These are phyloP conservation scores for Xerophyta viscosa DNA, from an alignment of 106 monocot genomes.

Conservation along the genomic window DNA sequence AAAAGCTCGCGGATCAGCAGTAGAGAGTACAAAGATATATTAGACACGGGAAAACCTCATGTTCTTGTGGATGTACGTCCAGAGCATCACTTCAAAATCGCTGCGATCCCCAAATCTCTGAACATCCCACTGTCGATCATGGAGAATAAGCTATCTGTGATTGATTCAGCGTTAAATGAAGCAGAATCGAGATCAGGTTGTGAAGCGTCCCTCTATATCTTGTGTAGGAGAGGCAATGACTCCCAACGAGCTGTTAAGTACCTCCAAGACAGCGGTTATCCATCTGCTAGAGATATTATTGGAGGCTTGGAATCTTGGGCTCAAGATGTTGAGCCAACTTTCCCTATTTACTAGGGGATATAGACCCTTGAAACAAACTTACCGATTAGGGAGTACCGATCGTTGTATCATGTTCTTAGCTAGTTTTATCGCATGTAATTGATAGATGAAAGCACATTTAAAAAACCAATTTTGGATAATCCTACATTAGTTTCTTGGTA, in stretches of 20 bases:
- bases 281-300: constrained; percentile 63
- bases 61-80: constrained; percentile 84
- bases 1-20: constrained; percentile 51
- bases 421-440: too few species aligned
- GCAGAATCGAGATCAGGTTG: constrained; percentile 5
- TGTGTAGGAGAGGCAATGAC: constrained; percentile 93
- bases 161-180: constrained; percentile 39
- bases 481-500: too few species aligned
- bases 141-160: constrained; percentile 34
- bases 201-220: constrained; percentile 47
- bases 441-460: too few species aligned
- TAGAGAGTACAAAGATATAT: constrained; percentile 47
- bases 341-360: constrained; percentile 75
- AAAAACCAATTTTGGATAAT: too few species aligned
- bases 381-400: too few species aligned
- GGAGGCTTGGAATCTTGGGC: constrained; percentile 93
- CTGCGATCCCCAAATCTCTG: constrained; percentile 64
- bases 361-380: too few species aligned
- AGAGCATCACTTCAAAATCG: constrained; percentile 71
- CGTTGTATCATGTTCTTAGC: too few species aligned
- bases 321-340: constrained; percentile 49
- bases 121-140: constrained; percentile 66
- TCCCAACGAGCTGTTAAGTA: constrained; percentile 75
- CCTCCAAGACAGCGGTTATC: constrained; percentile 61
- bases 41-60: constrained; percentile 54